Base-by-base conservation (phyloP, 495 filamentous ascomycete genomes). In the Echria macrotheca region DNA sequence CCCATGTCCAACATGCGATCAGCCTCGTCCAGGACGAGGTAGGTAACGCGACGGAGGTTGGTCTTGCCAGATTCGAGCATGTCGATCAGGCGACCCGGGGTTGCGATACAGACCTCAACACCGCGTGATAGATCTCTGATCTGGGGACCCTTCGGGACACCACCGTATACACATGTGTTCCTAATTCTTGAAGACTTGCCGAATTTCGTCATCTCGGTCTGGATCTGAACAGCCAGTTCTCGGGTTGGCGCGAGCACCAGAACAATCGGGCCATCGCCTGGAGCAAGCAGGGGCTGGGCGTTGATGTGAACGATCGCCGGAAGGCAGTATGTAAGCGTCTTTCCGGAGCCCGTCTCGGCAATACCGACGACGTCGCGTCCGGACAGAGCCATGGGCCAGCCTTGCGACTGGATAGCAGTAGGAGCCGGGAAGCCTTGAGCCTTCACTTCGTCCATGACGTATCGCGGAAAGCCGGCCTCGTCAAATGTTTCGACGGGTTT, bases 291-390 rank as follows among this genome's bases (percentile, higher is more conserved):
- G 53, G 93, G 93, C 74, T 98, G 93, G 24, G 93, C 93, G 68
- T 98, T 98, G 71, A 98, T 98, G 77, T 98, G 93, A 38, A 98
- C 93, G 56, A 98, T 98, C 50, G 93, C 91, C 36, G 93, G 93
- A 49, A 98, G 83, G 73, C 93, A 98, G 77, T 98, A 98, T 31
- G 90, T 95, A 49, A 98, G 76, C 0, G 93, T 98, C 84, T 98
- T 98, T 77, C 93, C 93, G 57, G 93, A 98, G 64, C 93, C 93
- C 29, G 93, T 98, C 78, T 98, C 93, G 63, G 93, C 93, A 72
- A 98, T 96, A 83, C 93, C 93, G 66, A 98, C 93, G 49, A 97
- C 93, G 66, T 98, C 93, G 57, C 93, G 91, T 69, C 93, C 93
- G 36, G 91, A 94, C 39, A 98, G 83, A 64, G 93, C 91, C 93